phyloP scores from a whole-genome alignment of 441 rosid species.

The Theobroma grandiflorum region DNA sequence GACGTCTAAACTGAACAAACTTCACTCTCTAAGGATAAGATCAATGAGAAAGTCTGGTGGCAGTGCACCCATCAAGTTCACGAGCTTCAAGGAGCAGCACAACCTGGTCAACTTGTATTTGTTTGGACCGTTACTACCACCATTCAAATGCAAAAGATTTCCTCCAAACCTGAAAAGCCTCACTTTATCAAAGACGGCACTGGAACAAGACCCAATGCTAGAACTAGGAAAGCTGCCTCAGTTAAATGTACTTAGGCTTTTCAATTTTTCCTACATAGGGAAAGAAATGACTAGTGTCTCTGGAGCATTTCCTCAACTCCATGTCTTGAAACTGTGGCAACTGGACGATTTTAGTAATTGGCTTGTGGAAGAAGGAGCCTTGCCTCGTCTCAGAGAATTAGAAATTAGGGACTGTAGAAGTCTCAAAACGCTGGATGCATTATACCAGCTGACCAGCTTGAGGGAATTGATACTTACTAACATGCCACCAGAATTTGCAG shows the following conservation, averaged over 20 bases:
- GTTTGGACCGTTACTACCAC: conserved; percentile 30
- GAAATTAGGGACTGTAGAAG: conserved; percentile 38
- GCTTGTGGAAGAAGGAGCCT: conserved; percentile 29
- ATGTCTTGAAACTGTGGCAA: conserved; percentile 45
- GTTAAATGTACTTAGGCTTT: conserved; percentile 40
- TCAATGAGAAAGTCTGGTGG: neutral
- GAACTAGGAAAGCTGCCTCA: conserved; percentile 21
- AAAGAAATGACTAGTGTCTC: conserved; percentile 6
- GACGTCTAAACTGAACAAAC: conserved; percentile 13
- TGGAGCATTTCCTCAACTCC: conserved; percentile 31
- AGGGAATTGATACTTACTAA: conserved; percentile 36
- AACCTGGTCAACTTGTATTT: conserved; percentile 36
- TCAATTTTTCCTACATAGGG: conserved; percentile 34
- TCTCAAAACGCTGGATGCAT: neutral
- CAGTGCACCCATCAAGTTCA: neutral
- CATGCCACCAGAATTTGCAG: conserved; percentile 26
- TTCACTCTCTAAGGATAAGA: conserved; percentile 33
- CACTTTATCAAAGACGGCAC: conserved; percentile 34
- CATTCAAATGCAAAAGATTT: neutral
- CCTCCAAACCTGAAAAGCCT: conserved; percentile 26
- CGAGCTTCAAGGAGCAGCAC: neutral
- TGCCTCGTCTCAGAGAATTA: conserved; percentile 38
- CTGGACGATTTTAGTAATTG: conserved; percentile 23
- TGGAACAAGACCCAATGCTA: conserved; percentile 30
- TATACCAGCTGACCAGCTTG: conserved; percentile 19